Conservation (phyloP, 225 moss, liverwort and hornwort species). For the Rhytidiadelphus loreus region DNA sequence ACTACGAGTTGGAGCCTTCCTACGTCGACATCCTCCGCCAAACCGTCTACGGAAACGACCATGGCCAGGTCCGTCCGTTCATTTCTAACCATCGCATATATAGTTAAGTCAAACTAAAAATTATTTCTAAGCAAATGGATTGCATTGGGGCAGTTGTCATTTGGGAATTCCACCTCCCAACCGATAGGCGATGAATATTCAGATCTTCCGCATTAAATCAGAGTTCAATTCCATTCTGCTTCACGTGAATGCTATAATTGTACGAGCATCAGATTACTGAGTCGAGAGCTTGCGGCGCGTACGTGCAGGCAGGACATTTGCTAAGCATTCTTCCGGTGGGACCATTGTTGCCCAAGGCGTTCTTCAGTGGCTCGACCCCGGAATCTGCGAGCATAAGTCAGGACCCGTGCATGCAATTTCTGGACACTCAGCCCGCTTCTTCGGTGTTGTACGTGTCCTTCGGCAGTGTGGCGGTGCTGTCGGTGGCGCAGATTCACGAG, state of each 20-base stretch:
- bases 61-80: not conserved
- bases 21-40: constrained; percentile 3
- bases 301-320: not conserved
- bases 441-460: constrained; percentile 17
- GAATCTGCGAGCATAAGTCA: not conserved
- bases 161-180: not conserved
- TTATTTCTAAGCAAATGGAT: not conserved
- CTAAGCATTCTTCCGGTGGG: constrained; percentile 18
- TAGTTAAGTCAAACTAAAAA: not conserved
- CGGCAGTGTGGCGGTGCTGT: not conserved
- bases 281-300: not conserved
- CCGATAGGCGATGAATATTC: not conserved
- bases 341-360: constrained; percentile 5
- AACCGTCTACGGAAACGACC: not conserved
- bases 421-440: not conserved
- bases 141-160: not conserved
- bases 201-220: not conserved
- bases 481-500: not conserved
- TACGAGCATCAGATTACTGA: not conserved
- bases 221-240: not conserved
- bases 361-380: not conserved
- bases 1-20: constrained; percentile 16
- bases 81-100: not conserved
- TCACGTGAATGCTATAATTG: not conserved
- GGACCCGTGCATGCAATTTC: constrained; percentile 7